Evolutionary conservation across 805 yeast genomes (phyloP).

Genomic region (Yarrowia sp.): DNA sequence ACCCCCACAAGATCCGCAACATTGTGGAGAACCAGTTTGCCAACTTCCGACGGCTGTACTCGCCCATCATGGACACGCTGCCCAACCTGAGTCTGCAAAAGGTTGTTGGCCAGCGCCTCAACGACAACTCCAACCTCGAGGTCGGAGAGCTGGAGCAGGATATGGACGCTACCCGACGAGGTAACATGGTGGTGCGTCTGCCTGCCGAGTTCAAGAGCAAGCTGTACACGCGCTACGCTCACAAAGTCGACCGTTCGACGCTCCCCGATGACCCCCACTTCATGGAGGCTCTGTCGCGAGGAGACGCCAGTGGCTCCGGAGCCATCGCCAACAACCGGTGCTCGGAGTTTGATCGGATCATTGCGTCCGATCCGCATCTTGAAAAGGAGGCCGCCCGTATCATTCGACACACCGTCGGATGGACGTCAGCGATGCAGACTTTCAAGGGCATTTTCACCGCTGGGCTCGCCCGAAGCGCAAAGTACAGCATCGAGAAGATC

Average conservation of each 20-base stretch:
- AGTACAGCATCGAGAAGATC: conserved; percentile 74
- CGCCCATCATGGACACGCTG: conserved; percentile 55
- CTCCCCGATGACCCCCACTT: conserved; percentile 25
- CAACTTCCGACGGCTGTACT: conserved; percentile 68
- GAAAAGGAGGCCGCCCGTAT: conserved; percentile 41
- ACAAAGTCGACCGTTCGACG: conserved; percentile 7
- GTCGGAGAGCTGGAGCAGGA: conserved; percentile 40
- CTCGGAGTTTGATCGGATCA: conserved; percentile 43
- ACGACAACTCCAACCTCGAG: conserved; percentile 35
- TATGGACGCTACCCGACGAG: conserved; percentile 42
- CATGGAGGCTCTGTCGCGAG: conserved; percentile 16
- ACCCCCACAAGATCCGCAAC: conserved; percentile 82
- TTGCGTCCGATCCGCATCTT: conserved; percentile 47
- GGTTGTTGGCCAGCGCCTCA: conserved; percentile 29
- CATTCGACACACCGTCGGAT: conserved; percentile 56
- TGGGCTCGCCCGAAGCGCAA: conserved; percentile 66
- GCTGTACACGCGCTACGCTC: conserved; percentile 39
- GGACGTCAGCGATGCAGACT: conserved; percentile 74
- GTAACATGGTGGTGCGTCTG: conserved; percentile 46
- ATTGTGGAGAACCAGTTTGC: conserved; percentile 75
- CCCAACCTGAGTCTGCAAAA: conserved; percentile 38
- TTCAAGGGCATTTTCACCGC: conserved; percentile 85
- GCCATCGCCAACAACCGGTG: conserved; percentile 29
- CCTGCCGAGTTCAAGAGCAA: conserved; percentile 51
- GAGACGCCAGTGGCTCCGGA: conserved; percentile 16